Evolutionary conservation across 2,329 filamentous ascomycete genomes (phyloP), one percentile per base, ranked within the genome.

Genomic region (Aspergillus quadricinctus): DNA sequence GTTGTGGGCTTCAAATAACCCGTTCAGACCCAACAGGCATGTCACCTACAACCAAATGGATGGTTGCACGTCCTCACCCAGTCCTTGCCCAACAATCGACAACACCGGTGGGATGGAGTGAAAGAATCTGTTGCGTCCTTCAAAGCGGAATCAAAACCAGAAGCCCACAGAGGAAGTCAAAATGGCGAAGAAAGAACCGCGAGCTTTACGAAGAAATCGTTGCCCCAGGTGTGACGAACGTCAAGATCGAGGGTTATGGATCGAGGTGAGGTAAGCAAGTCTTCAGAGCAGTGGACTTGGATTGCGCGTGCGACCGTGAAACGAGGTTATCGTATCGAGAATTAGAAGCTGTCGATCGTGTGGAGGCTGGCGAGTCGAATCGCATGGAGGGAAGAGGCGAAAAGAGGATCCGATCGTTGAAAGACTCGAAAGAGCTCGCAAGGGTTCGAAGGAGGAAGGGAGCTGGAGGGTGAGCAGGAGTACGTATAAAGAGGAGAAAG

Each of bases 241-340:
- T 14, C 9, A 14, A 46, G 8, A n/a, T 43, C 11, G 43, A 21
- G 21, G 14, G 11, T 10, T 46, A 46, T 46, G 21, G 11, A 11
- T 46, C 43, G 43, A 46, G 43, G 19, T 1, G 19, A 23, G 17
- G 17, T 8, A 19, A 46, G 21, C 19, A 14, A 46, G n/a, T 4
- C 11, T 21, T 23, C 19, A 46, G 9, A 58, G 54, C 50, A 56
- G 59, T 61, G 49, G 52, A 56, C 49, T 57, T 62, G 55, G 49
- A 58, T 61, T 58, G 57, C 61, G 64, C 64, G 61, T 64, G 63
- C 64, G 64, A 66, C 61, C 61, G 61, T 61, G 60, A 53, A 58
- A 58, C 54, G 54, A 58, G 55, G 67, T 55, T 54, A 50, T 55
- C 23, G 60, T 55, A 59, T 63, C 57, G 58, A 64, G 56, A 57